phyloP scores from a whole-genome alignment of 1,284 basidiomycete genomes.

The Papiliotrema flavescens region DNA sequence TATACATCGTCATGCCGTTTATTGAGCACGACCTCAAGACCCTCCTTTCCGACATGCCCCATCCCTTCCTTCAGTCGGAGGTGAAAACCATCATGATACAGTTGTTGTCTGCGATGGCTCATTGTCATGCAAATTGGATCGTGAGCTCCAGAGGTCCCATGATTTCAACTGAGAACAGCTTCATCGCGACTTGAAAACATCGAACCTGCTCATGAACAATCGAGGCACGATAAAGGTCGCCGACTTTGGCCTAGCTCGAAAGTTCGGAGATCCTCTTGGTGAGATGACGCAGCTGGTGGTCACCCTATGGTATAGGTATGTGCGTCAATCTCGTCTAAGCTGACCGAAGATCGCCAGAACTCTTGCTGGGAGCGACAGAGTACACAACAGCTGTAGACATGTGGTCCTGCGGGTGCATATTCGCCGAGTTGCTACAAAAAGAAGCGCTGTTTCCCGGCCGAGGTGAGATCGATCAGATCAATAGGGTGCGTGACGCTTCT shows the following conservation, averaged over 20 bases:
- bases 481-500: slow-evolving; percentile 56
- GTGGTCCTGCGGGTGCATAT: slow-evolving; percentile 61
- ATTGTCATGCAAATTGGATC: slow-evolving; percentile 96
- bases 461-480: slow-evolving; percentile 86
- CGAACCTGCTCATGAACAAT: slow-evolving; percentile 98
- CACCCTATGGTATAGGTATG: slow-evolving; percentile 94
- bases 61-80: slow-evolving; percentile 93
- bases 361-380: slow-evolving; percentile 83
- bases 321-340: not conserved
- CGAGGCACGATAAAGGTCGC: slow-evolving; percentile 97
- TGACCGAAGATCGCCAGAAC: slow-evolving; percentile 77
- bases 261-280: slow-evolving; percentile 91
- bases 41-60: slow-evolving; percentile 85
- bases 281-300: slow-evolving; percentile 97
- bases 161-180: slow-evolving; percentile 50
- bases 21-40: slow-evolving; percentile 99
- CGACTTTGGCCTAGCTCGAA: slow-evolving; percentile 93
- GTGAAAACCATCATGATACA: slow-evolving; percentile 96
- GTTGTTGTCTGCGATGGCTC: slow-evolving; percentile 83
- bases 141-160: slow-evolving; percentile 17
- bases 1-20: slow-evolving; percentile 99
- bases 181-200: slow-evolving; percentile 95
- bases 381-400: slow-evolving; percentile 75
- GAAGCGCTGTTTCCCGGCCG: slow-evolving; percentile 96
- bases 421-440: slow-evolving; percentile 89